Conservation (phyloP, 208 protist species). For the Leishmania lainsoni region DNA sequence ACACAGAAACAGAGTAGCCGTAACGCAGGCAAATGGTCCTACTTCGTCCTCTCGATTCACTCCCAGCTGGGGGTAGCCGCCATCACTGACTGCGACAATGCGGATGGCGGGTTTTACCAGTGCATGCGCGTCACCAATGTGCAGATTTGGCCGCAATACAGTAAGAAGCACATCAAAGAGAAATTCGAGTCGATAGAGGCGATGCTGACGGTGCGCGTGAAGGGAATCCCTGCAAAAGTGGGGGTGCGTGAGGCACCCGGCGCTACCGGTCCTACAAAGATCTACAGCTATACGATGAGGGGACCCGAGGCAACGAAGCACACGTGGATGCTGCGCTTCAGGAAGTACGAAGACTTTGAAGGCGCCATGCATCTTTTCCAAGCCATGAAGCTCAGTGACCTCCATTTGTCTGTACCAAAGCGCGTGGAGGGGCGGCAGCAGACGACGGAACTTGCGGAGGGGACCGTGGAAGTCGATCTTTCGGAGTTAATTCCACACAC, state of each 20-base stretch:
- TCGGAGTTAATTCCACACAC: neutral
- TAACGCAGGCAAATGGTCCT: constrained; percentile 20
- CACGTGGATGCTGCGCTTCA: constrained; percentile 23
- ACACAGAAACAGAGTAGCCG: constrained; percentile 18
- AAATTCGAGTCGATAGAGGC: constrained; percentile 9
- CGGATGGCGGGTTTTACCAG: constrained; percentile 10
- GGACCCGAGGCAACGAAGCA: constrained; percentile 2
- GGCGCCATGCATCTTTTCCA: neutral
- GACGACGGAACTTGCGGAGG: neutral
- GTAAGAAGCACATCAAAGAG: constrained; percentile 22
- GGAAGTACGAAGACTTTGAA: constrained; percentile 7
- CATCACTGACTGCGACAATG: constrained; percentile 12
- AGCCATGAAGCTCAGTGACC: neutral
- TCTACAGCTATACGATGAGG: constrained; percentile 13
- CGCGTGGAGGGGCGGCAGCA: neutral
- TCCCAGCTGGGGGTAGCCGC: neutral
- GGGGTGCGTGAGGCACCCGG: neutral
- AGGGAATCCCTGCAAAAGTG: constrained; percentile 10
- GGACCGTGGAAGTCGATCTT: neutral
- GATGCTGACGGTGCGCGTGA: constrained; percentile 21
- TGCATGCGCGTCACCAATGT: constrained; percentile 17
- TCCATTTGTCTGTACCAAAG: too few relatives aligned
- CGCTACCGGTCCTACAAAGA: neutral
- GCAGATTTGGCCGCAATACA: constrained; percentile 30
- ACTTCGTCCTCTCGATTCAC: constrained; percentile 22